These are phyloP conservation scores for Daldinia loculata DNA, from an alignment of 495 filamentous ascomycete species.

Conservation along the genomic window DNA sequence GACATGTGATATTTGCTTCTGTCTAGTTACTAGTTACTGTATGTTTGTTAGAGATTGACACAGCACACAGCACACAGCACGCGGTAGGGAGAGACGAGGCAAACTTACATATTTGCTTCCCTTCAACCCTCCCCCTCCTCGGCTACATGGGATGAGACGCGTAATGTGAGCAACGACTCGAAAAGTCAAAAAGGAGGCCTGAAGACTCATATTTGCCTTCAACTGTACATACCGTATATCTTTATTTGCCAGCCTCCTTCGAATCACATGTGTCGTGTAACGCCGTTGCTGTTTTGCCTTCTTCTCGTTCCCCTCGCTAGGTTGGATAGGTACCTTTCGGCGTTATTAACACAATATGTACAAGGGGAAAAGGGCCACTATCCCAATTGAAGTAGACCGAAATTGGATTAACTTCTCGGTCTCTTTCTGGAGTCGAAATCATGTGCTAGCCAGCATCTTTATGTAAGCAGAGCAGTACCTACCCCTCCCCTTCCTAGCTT, in stretches of 20 bases:
- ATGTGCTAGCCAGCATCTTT: conserved; percentile 13
- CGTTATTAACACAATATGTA: conserved; percentile 9
- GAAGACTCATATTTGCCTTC: conserved; percentile 4
- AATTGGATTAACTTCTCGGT: conserved; percentile 37
- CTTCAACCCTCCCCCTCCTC: neutral
- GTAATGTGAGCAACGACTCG: conserved; percentile 27
- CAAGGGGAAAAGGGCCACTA: conserved; percentile 10
- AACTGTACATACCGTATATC: too few relatives aligned
- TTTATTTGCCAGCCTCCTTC: neutral
- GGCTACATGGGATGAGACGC: conserved; percentile 30
- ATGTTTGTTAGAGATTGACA: conserved; percentile 23
- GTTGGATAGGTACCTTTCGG: conserved; percentile 23
- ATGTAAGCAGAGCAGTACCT: neutral
- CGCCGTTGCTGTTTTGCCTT: conserved; percentile 1
- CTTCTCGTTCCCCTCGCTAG: neutral
- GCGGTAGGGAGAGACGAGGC: conserved; percentile 16
- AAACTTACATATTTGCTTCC: conserved; percentile 38
- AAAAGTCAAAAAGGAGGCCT: conserved; percentile 31
- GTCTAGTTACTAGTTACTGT: neutral
- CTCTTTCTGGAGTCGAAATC: conserved; percentile 34
- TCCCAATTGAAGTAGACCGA: conserved; percentile 26
- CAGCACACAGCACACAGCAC: neutral
- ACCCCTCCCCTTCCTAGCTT: neutral
- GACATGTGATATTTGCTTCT: conserved; percentile 26
- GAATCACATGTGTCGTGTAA: neutral